These are phyloP conservation scores for Fraxinus paxiana DNA, from an alignment of 305 asterid species.

Conservation along the genomic window DNA sequence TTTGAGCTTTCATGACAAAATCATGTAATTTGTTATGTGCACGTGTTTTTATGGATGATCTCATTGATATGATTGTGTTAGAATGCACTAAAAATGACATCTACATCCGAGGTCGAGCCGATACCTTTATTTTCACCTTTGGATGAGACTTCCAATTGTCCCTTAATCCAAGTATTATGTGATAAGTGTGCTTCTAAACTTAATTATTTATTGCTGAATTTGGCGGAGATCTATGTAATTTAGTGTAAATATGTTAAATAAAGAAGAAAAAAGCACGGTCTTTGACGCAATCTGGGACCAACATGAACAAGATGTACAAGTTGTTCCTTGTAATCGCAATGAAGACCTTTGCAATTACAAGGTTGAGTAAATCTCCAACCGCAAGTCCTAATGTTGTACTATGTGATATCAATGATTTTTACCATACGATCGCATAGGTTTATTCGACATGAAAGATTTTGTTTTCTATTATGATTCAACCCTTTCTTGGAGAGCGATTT, in stretches of 20 bases:
- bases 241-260: background rate
- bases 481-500: too few species aligned
- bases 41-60: background rate
- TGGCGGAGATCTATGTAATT: background rate
- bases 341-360: too few species aligned
- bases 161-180: background rate
- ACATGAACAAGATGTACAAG: background rate
- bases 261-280: background rate
- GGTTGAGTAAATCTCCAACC: too few species aligned
- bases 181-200: background rate
- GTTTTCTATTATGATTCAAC: too few species aligned
- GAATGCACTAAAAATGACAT: background rate
- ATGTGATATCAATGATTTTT: too few species aligned
- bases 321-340: too few species aligned
- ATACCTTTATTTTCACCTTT: background rate
- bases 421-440: too few species aligned
- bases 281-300: background rate
- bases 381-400: too few species aligned
- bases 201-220: background rate
- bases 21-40: background rate
- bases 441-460: too few species aligned
- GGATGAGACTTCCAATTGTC: background rate
- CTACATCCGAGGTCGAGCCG: background rate
- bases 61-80: background rate
- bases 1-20: background rate